Percentiles rank a stretch among this genome's conserved stretches.
These are phyloP conservation scores for Pterulicium gracile DNA, from an alignment of 1,284 basidiomycete species.

Conservation along the genomic window DNA sequence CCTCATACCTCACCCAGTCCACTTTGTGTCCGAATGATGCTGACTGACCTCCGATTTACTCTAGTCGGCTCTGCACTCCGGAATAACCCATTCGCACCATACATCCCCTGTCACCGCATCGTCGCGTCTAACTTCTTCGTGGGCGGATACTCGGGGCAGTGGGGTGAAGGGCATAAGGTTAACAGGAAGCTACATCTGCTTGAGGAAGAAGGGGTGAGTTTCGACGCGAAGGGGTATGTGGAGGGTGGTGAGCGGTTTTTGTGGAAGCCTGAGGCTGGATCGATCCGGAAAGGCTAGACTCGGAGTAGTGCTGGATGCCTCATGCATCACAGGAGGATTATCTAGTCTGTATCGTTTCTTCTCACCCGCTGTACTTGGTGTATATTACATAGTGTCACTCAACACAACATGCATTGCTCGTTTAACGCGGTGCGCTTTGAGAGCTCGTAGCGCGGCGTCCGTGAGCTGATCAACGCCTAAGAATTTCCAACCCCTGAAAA, in stretches of 20 bases:
- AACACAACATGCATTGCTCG: no score
- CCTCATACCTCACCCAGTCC: no score
- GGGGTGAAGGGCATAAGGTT: slow-evolving; percentile 22
- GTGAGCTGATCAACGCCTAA: no score
- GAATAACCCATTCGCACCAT: slow-evolving; percentile 53
- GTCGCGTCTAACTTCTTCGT: slow-evolving; percentile 47
- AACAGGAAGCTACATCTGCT: neutral
- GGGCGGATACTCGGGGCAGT: slow-evolving; percentile 52
- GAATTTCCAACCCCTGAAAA: no score
- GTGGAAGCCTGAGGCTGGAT: neutral
- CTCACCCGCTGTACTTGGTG: no score
- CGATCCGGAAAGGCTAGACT: no score
- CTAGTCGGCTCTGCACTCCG: slow-evolving; percentile 49
- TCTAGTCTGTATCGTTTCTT: no score
- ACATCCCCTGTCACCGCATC: slow-evolving; percentile 56
- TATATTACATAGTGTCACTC: no score
- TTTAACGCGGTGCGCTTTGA: no score
- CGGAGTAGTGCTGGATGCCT: no score
- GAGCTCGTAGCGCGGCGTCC: no score
- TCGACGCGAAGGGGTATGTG: neutral
- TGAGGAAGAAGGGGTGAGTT: neutral
- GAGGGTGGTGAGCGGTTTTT: neutral
- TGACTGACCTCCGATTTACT: slow-evolving; percentile 1
- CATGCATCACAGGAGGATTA: no score
- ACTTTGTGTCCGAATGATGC: neutral